Evolutionary conservation across 768 basidiomycete genomes (phyloP).

Genomic region (Podaxis sp.): DNA sequence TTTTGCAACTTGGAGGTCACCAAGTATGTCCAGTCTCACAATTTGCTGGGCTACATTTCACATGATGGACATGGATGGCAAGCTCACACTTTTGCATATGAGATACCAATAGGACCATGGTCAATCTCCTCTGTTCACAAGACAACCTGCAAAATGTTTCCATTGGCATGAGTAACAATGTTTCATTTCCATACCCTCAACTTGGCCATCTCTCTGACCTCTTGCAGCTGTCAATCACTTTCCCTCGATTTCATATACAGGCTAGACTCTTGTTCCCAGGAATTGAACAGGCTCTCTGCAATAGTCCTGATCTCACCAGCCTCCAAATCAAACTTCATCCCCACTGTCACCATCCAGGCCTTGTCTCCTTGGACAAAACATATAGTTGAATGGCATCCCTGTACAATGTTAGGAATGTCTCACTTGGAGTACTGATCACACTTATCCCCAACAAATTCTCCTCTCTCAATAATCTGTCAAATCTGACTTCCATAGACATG

Average conservation of each 20-base stretch:
- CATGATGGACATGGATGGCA: not conserved
- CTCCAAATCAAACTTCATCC: not conserved
- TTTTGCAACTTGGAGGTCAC: not conserved
- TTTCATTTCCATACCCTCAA: not conserved
- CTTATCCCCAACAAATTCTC: not conserved
- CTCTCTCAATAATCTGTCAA: not conserved
- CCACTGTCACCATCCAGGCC: not conserved
- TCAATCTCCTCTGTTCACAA: not conserved
- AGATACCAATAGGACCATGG: not conserved
- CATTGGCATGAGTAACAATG: not conserved
- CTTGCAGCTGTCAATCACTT: not conserved
- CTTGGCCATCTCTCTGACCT: not conserved
- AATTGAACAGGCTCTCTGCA: not conserved
- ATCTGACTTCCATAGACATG: conserved; percentile 17
- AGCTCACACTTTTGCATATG: not conserved
- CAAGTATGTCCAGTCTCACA: not conserved
- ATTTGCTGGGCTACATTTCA: not conserved
- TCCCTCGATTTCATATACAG: not conserved
- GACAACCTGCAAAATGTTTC: not conserved
- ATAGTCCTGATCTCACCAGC: not conserved
- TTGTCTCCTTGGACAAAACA: not conserved
- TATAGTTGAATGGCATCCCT: not conserved
- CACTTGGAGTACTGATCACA: not conserved
- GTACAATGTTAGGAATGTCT: not conserved
- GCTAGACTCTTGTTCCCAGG: not conserved